Evolutionary conservation across 139 green algal species (phyloP), one percentile per base, ranked within the genome.

Genomic region (Chlorella vulgaris): DNA sequence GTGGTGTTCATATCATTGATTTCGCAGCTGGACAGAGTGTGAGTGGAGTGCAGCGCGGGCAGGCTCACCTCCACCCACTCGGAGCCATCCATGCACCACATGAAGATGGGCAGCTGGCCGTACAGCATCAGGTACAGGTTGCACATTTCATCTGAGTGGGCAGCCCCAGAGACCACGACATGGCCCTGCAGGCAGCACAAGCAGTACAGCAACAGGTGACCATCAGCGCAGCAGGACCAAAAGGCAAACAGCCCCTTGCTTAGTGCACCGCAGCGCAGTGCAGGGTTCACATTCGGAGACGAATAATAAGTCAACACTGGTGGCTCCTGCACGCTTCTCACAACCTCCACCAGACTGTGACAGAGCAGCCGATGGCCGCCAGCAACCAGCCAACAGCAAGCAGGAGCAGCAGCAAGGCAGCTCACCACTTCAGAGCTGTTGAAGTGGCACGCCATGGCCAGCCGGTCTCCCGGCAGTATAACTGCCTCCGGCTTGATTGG

Each of bases 81-180:
- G 38, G 26, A 18, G 22, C 33, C 29, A 55, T 87, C 73, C n/a
- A 87, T 35, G 74, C 74, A 92, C 69, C 71, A 81, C 70, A 85
- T 76, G 63, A 90, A 90, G 78, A 74, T 74, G 39, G 89, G 86
- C 26, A 90, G 40, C 70, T 83, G 78, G 51, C 40, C 50, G 69
- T 84, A 86, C 18, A 91, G 69, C 89, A 97, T 95, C 29, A 96
- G 62, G 83, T 96, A 98, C 82, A 97, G 87, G 88, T 98, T 98
- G 87, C 95, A 98, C 95, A 98, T 98, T 80, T 98, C 95, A 71
- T 97, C 78, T 1, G n/a, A 29, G 33, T 78, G 63, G 19, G 63
- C 81, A 39, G 78, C 50, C 35, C 85, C 85, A 31, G 85, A 47
- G 8, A 10, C 8, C 21, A 85, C 79, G 7, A 26, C 10, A 21